Base-by-base conservation (phyloP, 2,329 filamentous ascomycete species). In the Trichoderma sp. region DNA sequence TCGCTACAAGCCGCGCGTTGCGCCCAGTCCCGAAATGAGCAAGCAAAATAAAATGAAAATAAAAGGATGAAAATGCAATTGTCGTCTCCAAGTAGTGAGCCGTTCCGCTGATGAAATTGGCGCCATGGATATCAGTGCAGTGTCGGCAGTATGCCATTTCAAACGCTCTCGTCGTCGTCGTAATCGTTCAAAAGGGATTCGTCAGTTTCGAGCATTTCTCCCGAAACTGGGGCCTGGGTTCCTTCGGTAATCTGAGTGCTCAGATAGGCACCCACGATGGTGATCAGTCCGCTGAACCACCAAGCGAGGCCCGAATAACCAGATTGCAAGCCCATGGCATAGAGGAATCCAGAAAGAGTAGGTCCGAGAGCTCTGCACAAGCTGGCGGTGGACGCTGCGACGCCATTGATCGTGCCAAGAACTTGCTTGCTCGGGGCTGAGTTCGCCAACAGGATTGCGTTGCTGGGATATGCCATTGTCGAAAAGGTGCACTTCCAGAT, bases 401-500 rank as follows among this genome's bases (percentile, higher is more conserved):
- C 89, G 19, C 95, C 95, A 72, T 98, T 98, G 76, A 99, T 90
- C 0, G 91, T 93, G 3, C 95, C 95, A 1, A 98, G 86, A 1
- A 96, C 90, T 57, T 91, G 85, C 64, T 90, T 90, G 7, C 90
- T 93, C 0, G 93, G 92, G 0, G 93, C 91, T 17, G 92, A 90
- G 76, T 98, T 96, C 66, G 92, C 91, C 34, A 97, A 85, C 65
- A 99, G 86, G 65, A 98, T 96, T 12, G 90, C 90, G 70, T 93
- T 93, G 72, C 90, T 91, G 12, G 95, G 95, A 77, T 97, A 98
- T 0, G 93, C 90, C 78, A 97, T 88, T 52, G 92, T 93, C 71
- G 94, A 88, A 71, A 95, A 93, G 0, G 92, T 96, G 74, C 96
- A 96, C 78, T 97, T 98, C 88, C 91, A 92, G 69, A 96, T 84